These are phyloP conservation scores for Aquilaria yunnanensis DNA, from an alignment of 345 rosid genomes.

Conservation along the genomic window DNA sequence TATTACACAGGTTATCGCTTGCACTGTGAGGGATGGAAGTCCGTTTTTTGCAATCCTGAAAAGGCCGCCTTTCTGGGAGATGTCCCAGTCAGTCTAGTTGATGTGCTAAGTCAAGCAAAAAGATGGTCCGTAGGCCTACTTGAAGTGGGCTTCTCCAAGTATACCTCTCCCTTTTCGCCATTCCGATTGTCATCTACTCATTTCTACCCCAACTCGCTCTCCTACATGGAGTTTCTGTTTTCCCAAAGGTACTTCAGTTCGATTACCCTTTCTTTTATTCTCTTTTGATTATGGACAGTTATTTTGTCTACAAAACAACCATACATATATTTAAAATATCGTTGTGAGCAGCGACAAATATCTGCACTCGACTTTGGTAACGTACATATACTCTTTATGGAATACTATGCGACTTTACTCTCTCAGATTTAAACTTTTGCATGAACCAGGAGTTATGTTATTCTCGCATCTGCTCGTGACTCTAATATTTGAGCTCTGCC, in stretches of 20 bases:
- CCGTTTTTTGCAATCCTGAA: constrained; percentile 39
- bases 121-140: constrained; percentile 48
- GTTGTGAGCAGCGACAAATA: too few relatives aligned
- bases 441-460: too few relatives aligned
- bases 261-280: too few relatives aligned
- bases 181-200: constrained; percentile 36
- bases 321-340: background rate
- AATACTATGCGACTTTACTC: too few relatives aligned
- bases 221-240: constrained; percentile 24
- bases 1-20: constrained; percentile 37
- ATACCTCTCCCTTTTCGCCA: constrained; percentile 23
- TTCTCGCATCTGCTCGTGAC: too few relatives aligned
- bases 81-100: constrained; percentile 31
- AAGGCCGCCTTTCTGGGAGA: constrained; percentile 47
- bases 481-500: background rate
- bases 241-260: constrained; percentile 34
- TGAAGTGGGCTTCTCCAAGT: constrained; percentile 23
- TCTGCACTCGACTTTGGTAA: too few relatives aligned
- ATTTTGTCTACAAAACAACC: too few relatives aligned
- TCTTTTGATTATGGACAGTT: too few relatives aligned
- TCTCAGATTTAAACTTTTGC: too few relatives aligned
- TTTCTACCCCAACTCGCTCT: constrained; percentile 58
- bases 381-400: too few relatives aligned
- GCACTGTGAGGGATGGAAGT: constrained; percentile 51
- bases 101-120: constrained; percentile 30